Evolutionary conservation across 2,329 filamentous ascomycete genomes (phyloP).

Genomic region (Dactylellina cionopaga): DNA sequence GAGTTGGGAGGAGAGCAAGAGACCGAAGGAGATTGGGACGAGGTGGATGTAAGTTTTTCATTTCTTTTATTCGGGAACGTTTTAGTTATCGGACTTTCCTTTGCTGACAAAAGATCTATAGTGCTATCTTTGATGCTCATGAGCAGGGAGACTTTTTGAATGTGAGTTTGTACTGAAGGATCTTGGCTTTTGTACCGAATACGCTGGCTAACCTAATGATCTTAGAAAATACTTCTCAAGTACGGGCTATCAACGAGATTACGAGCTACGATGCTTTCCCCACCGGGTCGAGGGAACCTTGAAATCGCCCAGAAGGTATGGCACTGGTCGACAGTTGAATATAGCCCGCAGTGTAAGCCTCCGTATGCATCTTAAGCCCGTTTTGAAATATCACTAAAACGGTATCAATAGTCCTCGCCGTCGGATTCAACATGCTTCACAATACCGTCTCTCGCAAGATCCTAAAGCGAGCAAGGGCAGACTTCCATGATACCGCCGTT

Average conservation of each 20-base stretch:
- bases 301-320: conserved; percentile 65
- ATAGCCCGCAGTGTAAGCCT: conserved; percentile 64
- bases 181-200: not conserved
- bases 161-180: conserved; percentile 1
- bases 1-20: conserved; percentile 38
- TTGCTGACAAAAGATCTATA: not conserved
- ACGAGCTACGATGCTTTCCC: conserved; percentile 48
- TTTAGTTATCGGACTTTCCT: no score
- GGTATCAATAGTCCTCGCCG: conserved; percentile 63
- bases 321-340: conserved; percentile 67
- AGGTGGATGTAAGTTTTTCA: conserved; percentile 44
- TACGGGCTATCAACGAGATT: conserved; percentile 47
- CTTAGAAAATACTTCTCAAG: conserved; percentile 39
- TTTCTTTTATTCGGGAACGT: not conserved
- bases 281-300: conserved; percentile 53
- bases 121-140: conserved; percentile 50
- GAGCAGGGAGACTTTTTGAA: conserved; percentile 50
- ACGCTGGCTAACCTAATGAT: no score
- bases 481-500: conserved; percentile 46
- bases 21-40: conserved; percentile 42
- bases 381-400: no score
- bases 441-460: conserved; percentile 57
- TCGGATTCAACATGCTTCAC: conserved; percentile 67
- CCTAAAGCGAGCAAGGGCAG: conserved; percentile 41
- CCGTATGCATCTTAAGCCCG: not conserved